Base-by-base conservation (phyloP, 2,329 filamentous ascomycete genomes). In the Kalmusia sp. region DNA sequence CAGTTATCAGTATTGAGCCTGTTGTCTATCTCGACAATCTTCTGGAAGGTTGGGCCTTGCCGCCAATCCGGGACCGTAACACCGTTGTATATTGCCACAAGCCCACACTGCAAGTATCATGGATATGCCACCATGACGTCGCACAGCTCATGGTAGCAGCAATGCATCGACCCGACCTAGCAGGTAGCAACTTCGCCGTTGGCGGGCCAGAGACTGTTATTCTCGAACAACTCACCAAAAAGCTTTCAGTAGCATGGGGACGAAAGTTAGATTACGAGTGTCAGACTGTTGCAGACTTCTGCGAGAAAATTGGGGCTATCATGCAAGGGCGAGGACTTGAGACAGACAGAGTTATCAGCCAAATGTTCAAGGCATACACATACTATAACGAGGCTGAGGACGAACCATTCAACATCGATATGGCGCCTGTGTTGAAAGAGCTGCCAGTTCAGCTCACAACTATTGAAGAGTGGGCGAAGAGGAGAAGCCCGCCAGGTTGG, bases 361-460 rank as follows among this genome's bases (percentile, higher is more conserved):
- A 77, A 64, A 77, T 76, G 75, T 74, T 71, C 58, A 74, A 67
- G 57, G 74, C 74, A 7, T 76, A 77, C 57, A 74, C 74, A 6
- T 74, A 72, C 55, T 77, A 77, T 55, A 76, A 76, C 27, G 71
- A 77, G 51, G 63, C 68, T 12, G 65, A 67, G 12, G 72, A 76
- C 17, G 64, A 71, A 46, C 73, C 73, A 22, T 77, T 77, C 50
- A 69, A 69, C 21, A 61, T 76, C 15, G 68, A 77, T 51, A 76
- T 77, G 75, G 55, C 45, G 0, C 58, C 67, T 3, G 63, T 76
- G 3, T 43, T 73, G 49, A 51, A 68, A 35, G 70, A 73, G 41
- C 50, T 76, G 44, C 67, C 68, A 6, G 63, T 71, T 0, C 44
- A 55, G 14, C 44, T 76, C 34, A 73, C 71, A 11, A 54, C 63